phyloP scores from a whole-genome alignment of 2,329 filamentous ascomycete species.

The Cladorrhinum sp. region DNA sequence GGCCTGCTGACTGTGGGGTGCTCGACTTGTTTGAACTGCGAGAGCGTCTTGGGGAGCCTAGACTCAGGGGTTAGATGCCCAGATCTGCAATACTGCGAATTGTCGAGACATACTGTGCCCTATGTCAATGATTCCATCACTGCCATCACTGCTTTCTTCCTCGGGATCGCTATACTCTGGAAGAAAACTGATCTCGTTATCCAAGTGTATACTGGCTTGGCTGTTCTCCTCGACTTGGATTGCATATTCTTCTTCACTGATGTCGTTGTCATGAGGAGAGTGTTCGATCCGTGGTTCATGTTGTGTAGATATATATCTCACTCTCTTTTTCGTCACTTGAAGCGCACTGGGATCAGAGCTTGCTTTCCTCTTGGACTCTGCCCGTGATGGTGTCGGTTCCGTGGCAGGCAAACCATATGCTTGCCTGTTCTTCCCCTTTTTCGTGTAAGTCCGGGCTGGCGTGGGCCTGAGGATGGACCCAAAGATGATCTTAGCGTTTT shows the following conservation, averaged over 20 bases:
- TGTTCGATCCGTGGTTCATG: background rate
- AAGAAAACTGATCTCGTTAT: background rate
- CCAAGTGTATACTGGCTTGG: background rate
- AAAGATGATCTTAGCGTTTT: background rate
- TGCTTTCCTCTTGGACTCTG: background rate
- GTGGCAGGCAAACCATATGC: constrained; percentile 9
- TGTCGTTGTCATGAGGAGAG: background rate
- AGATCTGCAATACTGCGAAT: background rate
- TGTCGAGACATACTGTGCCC: background rate
- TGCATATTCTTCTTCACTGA: background rate
- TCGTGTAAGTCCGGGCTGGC: constrained; percentile 20
- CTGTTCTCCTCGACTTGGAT: background rate
- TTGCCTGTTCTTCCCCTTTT: constrained; percentile 9
- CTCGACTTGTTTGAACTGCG: background rate
- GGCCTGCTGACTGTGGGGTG: background rate
- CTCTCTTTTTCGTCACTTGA: background rate
- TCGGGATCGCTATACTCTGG: background rate
- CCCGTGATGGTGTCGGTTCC: constrained; percentile 1
- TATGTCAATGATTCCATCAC: background rate
- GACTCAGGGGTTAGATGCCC: background rate
- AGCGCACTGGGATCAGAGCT: background rate
- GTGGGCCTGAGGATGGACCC: background rate
- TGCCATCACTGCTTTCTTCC: background rate
- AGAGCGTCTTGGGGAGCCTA: background rate
- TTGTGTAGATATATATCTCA: background rate